These are phyloP conservation scores for Puccinia horiana DNA, from an alignment of 1,284 basidiomycete species.

Conservation along the genomic window DNA sequence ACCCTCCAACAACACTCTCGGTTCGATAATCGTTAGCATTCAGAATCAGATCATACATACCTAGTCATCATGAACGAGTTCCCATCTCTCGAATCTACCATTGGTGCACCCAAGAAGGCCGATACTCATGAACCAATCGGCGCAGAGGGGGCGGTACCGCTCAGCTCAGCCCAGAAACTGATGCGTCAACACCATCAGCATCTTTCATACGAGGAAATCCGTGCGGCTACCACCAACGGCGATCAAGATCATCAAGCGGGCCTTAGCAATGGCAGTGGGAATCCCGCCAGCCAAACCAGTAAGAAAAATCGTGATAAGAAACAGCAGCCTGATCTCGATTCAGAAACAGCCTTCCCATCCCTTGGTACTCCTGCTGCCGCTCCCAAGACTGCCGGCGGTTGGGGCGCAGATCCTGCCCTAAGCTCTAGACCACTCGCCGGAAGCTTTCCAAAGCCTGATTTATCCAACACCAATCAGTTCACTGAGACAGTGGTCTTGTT, in stretches of 20 bases:
- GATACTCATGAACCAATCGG: background rate
- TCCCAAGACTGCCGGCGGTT: constrained; percentile 54
- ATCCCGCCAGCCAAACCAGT: background rate
- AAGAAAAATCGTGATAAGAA: constrained; percentile 23
- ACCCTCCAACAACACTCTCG: background rate
- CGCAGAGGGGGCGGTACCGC: background rate
- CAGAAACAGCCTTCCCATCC: constrained; percentile 59
- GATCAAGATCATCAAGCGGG: constrained; percentile 3
- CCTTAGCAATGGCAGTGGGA: background rate
- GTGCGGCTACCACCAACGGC: background rate
- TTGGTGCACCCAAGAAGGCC: background rate
- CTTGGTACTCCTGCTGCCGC: constrained; percentile 56
- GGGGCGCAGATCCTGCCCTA: constrained; percentile 54
- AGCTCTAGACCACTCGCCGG: constrained; percentile 34
- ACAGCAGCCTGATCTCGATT: constrained; percentile 51
- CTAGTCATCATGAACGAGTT: constrained; percentile 2
- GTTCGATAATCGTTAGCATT: background rate
- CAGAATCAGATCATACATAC: too few species aligned
- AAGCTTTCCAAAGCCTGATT: background rate
- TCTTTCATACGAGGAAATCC: constrained; percentile 41
- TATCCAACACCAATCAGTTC: constrained; percentile 4
- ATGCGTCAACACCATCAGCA: constrained; percentile 40
- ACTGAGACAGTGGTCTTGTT: constrained; percentile 42
- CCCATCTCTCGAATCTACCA: background rate
- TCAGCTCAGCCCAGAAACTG: constrained; percentile 2